These are phyloP conservation scores for Diaporthe destruens DNA, from an alignment of 2,329 filamentous ascomycete genomes.

Conservation along the genomic window DNA sequence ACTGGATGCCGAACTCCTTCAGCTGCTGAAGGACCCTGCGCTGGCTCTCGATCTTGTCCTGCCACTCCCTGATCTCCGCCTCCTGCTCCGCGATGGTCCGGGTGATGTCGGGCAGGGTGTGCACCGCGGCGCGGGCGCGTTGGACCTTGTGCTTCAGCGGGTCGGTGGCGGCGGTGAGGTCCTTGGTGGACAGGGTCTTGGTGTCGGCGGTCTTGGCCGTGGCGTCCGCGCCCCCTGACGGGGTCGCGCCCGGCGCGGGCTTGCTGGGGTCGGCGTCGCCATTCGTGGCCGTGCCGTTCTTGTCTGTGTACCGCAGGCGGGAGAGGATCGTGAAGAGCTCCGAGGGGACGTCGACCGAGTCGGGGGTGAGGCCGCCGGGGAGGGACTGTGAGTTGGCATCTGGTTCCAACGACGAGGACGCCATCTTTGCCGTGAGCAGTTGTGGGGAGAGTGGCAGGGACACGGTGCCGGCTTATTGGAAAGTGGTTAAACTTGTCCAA, in stretches of 20 bases:
- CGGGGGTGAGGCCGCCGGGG: conserved; percentile 78
- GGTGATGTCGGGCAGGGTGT: conserved; percentile 76
- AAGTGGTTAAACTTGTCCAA: neutral
- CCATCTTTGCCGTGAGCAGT: neutral
- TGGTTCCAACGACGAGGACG: neutral
- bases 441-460: neutral
- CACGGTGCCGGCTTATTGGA: neutral
- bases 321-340: conserved; percentile 83
- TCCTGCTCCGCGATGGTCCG: conserved; percentile 77
- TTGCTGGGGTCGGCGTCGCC: conserved; percentile 43
- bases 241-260: conserved; percentile 39
- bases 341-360: conserved; percentile 87
- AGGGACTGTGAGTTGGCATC: conserved; percentile 55
- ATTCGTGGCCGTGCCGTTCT: conserved; percentile 47
- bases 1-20: conserved; percentile 61
- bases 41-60: conserved; percentile 73
- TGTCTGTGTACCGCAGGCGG: conserved; percentile 70
- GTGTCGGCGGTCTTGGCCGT: conserved; percentile 48
- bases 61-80: conserved; percentile 75
- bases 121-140: conserved; percentile 77
- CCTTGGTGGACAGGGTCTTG: conserved; percentile 69
- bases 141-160: conserved; percentile 86
- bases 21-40: conserved; percentile 68
- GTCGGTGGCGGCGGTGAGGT: conserved; percentile 83
- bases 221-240: conserved; percentile 41